Base-by-base conservation (phyloP, 2,329 filamentous ascomycete species). In the Ophiocordyceps camponoti-leonardi region DNA sequence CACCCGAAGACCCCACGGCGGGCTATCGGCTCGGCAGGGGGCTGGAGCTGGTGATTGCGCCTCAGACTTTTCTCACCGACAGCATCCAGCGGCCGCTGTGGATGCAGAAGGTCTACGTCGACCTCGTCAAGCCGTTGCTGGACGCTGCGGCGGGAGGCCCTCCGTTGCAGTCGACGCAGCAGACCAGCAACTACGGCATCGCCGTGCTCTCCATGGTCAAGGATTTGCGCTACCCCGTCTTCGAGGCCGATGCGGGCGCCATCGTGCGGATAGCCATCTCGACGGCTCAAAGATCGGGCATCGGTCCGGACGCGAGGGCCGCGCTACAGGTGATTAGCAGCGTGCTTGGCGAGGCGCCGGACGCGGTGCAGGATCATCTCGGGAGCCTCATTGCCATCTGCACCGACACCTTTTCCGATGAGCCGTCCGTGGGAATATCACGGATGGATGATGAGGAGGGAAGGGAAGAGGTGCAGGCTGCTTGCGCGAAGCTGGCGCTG, bases 201-300 rank as follows among this genome's bases (percentile, higher is more conserved):
- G 67, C 65, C 3, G 62, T 69, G 6, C 61, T 79, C 6, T 59
- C 68, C 0, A 62, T 73, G 42, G 58, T 75, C 8, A 67, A 64
- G 48, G 66, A 74, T 53, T 65, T 76, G 47, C 59, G 58, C 18
- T 73, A 69, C 45, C 54, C 63, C 2, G 65, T 75, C 18, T 78
- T 74, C 54, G 65, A 73, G 41, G 65, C 68, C 16, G 73, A 78
- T 43, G 58, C 66, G 1, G 62, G 62, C 4, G 56, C 59, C 30
- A 61, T 77, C 6, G 58, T 74, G 3, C 66, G 69, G 10, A 60
- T 76, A 16, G 63, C 69, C 6, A 67, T 78, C 30, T 64, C 65
- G 0, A 63, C 67, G 0, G 58, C 73, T 6, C 63, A 64, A 46
- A 68, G 60, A 18, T 58, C 67, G 10, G 59, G 62, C 4, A 49